Evolutionary conservation across 805 yeast species (phyloP).

Genomic region (Yarrowia alimentaria): DNA sequence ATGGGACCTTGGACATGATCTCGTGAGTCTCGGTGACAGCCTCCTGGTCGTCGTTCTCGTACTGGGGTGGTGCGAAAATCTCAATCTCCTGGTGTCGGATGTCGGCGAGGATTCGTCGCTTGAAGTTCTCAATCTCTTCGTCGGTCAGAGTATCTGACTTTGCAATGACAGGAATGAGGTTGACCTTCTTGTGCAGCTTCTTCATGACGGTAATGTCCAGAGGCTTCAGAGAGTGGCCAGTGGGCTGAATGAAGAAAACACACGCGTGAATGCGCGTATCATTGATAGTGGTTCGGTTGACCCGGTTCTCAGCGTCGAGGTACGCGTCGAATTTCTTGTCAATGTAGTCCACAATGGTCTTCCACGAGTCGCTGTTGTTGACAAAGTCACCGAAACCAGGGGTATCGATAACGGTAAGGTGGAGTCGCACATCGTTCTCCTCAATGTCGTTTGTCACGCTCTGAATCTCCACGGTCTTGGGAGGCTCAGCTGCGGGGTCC

Average conservation of each 20-base stretch:
- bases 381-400: conserved; percentile 94
- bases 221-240: conserved; percentile 89
- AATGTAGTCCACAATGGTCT: conserved; percentile 87
- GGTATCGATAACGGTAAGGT: conserved; percentile 78
- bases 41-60: conserved; percentile 84
- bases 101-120: conserved; percentile 74
- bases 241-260: conserved; percentile 92
- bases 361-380: conserved; percentile 78
- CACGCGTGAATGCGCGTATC: conserved; percentile 93
- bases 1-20: conserved; percentile 73
- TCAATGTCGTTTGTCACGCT: conserved; percentile 71
- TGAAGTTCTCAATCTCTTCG: conserved; percentile 76
- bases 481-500: conserved; percentile 47
- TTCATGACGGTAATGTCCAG: conserved; percentile 87
- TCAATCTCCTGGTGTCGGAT: conserved; percentile 70
- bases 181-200: conserved; percentile 83
- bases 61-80: conserved; percentile 71
- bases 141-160: conserved; percentile 91
- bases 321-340: conserved; percentile 81
- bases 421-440: conserved; percentile 89
- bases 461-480: conserved; percentile 55
- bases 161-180: conserved; percentile 91
- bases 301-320: conserved; percentile 84
- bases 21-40: conserved; percentile 62
- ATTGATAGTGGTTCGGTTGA: conserved; percentile 64